Evolutionary conservation across 208 protist genomes (phyloP).

Genomic region (Trypanosoma melophagium): DNA sequence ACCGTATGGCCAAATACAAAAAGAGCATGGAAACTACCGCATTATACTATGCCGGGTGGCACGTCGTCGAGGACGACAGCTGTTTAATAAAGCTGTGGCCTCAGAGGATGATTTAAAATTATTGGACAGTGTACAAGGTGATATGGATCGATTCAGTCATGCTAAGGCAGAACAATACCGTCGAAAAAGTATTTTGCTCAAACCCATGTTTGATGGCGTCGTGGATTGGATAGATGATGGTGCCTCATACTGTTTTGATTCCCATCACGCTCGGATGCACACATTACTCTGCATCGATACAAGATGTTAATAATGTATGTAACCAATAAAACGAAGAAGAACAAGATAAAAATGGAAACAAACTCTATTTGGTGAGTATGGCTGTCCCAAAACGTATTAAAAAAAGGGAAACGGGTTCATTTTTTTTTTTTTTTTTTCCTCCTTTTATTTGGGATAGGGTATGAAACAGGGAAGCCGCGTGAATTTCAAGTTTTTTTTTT

Average conservation of each 20-base stretch:
- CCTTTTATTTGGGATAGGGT: too few relatives aligned
- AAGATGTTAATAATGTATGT: background rate
- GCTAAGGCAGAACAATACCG: background rate
- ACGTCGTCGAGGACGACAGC: background rate
- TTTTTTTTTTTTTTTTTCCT: too few relatives aligned
- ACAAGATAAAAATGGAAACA: too few relatives aligned
- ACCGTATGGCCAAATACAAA: constrained; percentile 11
- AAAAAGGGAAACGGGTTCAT: too few relatives aligned
- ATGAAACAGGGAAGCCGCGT: too few relatives aligned
- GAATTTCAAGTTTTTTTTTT: too few relatives aligned
- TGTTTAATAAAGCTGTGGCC: constrained; percentile 11
- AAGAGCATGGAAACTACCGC: background rate
- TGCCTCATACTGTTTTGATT: constrained; percentile 16
- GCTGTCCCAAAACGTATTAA: too few relatives aligned
- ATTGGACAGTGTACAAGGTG: constrained; percentile 11
- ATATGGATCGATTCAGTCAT: constrained; percentile 10
- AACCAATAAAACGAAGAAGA: too few relatives aligned
- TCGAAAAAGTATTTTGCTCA: background rate
- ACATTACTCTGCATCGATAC: constrained; percentile 26
- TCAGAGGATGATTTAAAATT: constrained; percentile 22
- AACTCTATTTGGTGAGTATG: too few relatives aligned
- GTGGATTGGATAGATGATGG: constrained; percentile 25
- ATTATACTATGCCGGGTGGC: constrained; percentile 22
- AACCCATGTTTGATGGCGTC: constrained; percentile 17
- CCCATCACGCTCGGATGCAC: constrained; percentile 7